Evolutionary conservation across 257 asterid genomes (phyloP).

Genomic region (Paulownia fortunei): DNA sequence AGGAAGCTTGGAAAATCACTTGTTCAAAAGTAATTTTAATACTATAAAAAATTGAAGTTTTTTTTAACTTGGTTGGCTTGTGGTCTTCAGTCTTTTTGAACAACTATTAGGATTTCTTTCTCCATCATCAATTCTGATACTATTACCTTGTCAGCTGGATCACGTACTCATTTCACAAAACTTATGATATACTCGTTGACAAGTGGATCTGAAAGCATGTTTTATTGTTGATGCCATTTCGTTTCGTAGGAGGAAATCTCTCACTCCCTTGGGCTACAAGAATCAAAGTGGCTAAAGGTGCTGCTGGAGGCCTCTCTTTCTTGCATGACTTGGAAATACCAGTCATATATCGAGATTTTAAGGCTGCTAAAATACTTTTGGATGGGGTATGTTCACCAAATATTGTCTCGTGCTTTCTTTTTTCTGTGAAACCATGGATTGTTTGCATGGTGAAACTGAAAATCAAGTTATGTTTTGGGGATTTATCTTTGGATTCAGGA

Average conservation of each 20-base stretch:
- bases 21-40: slow-evolving; percentile 2
- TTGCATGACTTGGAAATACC: slow-evolving; percentile 24
- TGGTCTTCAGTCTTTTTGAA: no score
- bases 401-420: not conserved
- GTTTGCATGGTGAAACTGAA: not conserved
- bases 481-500: slow-evolving; percentile 43
- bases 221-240: not conserved
- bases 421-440: not conserved
- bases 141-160: no score
- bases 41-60: not conserved
- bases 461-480: not conserved
- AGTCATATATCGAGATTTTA: not conserved
- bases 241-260: not conserved
- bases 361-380: slow-evolving; percentile 5
- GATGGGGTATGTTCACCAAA: slow-evolving; percentile 7
- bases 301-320: slow-evolving; percentile 31
- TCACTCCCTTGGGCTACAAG: slow-evolving; percentile 32
- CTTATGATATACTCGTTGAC: no score
- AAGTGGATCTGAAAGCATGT: no score
- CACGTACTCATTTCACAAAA: no score
- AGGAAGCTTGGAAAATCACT: slow-evolving; percentile 26
- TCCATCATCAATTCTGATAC: no score
- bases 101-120: not conserved
- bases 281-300: slow-evolving; percentile 29
- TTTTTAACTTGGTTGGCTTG: no score